A percentile compares a stretch with the other conserved stretches of the same genome.
Evolutionary conservation across 352 stramenopile species (phyloP).

Genomic region (Phytophthora aleatoria): DNA sequence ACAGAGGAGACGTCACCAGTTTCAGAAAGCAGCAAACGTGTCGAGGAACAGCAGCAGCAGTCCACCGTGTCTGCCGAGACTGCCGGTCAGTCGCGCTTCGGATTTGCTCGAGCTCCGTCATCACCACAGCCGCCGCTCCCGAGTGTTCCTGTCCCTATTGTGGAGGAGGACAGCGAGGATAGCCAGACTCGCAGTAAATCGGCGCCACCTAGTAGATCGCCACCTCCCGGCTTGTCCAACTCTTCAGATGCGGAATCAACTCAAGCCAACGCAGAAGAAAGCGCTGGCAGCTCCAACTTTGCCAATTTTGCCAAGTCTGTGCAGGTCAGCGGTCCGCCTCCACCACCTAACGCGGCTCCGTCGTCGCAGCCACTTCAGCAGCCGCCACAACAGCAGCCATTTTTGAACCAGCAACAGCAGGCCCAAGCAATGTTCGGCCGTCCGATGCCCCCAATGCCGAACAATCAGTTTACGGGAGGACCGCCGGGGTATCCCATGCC

Average conservation of each 20-base stretch:
- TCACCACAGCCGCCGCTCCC: constrained; percentile 10
- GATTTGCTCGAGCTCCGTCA: constrained; percentile 49
- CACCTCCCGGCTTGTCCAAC: constrained; percentile 34
- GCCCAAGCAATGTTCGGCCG: constrained; percentile 24
- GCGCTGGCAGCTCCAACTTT: constrained; percentile 47
- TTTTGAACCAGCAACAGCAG: constrained; percentile 39
- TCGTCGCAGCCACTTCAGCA: constrained; percentile 27
- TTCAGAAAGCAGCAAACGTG: constrained; percentile 9
- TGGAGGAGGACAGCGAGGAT: constrained; percentile 4
- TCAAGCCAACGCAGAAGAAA: constrained; percentile 15
- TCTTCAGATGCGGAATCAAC: constrained; percentile 4
- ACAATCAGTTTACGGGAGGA: constrained; percentile 24
- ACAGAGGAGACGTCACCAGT: constrained; percentile 3
- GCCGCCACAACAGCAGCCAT: constrained; percentile 23
- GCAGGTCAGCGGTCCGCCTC: constrained; percentile 29
- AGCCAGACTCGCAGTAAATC: constrained; percentile 24
- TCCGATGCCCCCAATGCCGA: constrained; percentile 34
- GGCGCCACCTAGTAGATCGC: constrained; percentile 18
- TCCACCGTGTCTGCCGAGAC: constrained; percentile 1
- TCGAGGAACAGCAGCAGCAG: constrained; percentile 23
- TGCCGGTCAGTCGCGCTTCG: constrained; percentile 52
- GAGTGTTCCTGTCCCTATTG: constrained; percentile 7
- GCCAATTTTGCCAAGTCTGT: constrained; percentile 50
- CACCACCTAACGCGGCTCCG: constrained; percentile 16
- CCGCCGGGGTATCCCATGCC: constrained; percentile 31